Percentiles rank a stretch among this genome's conserved stretches.
Evolutionary conservation across 495 filamentous ascomycete species (phyloP).

Genomic region (Cenococcum geophilum): DNA sequence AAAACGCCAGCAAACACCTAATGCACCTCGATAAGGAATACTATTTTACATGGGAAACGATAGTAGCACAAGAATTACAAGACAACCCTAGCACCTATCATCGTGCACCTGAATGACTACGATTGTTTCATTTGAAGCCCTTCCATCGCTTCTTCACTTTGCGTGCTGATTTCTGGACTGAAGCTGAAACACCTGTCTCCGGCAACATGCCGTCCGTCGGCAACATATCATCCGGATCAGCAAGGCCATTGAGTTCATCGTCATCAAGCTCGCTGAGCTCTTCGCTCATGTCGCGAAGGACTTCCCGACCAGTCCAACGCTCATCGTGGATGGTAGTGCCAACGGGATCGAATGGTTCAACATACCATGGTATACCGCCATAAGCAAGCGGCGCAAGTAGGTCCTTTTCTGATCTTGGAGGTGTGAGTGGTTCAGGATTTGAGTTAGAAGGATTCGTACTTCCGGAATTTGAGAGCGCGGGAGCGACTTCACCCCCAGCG

Average conservation of each 20-base stretch:
- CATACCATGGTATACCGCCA: slow-evolving; percentile 85
- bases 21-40: neutral
- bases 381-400: slow-evolving; percentile 53
- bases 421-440: slow-evolving; percentile 38
- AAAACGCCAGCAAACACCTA: neutral
- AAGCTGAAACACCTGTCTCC: slow-evolving; percentile 18
- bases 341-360: slow-evolving; percentile 68
- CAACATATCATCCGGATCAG: slow-evolving; percentile 35
- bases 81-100: neutral
- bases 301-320: slow-evolving; percentile 68
- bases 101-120: neutral
- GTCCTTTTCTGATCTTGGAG: slow-evolving; percentile 42
- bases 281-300: slow-evolving; percentile 72
- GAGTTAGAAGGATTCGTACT: slow-evolving; percentile 10
- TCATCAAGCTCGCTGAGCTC: slow-evolving; percentile 85
- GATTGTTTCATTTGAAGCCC: slow-evolving; percentile 13
- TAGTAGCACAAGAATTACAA: neutral
- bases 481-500: neutral
- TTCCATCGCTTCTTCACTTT: slow-evolving; percentile 23
- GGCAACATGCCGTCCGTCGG: slow-evolving; percentile 16
- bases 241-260: slow-evolving; percentile 66
- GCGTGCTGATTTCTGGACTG: slow-evolving; percentile 11
- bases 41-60: neutral
- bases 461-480: slow-evolving; percentile 5
- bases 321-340: slow-evolving; percentile 74